Evolutionary conservation across 2,329 filamentous ascomycete species (phyloP), one percentile per base, ranked within the genome.

Genomic region (Hysterium pulicare): DNA sequence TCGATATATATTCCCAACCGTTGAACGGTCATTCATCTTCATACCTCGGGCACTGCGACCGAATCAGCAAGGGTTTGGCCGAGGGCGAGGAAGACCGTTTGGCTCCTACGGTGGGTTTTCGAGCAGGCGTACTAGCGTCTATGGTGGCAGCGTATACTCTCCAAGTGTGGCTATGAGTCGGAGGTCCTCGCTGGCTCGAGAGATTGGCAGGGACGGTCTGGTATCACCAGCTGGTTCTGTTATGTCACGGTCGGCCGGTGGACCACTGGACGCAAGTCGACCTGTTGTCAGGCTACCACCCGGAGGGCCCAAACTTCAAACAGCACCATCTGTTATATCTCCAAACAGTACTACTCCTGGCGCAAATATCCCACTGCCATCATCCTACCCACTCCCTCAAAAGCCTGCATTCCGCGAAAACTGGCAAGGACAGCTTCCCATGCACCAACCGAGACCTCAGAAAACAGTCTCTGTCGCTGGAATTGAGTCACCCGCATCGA

Each of bases 11-110:
- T 95, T 93, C 68, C 93, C 93, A 5, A 86, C 90, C 2, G 76
- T 81, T 35, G 90, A 96, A 57, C 78, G 93, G 51, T 97, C 93
- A 0, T 98, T 98, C 67, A 95, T 96, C 57, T 98, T 98, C 70
- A 98, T 98, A 47, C 93, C 93, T 10, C 81, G 93, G 53, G 91
- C 91, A 9, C 79, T 96, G 72, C 82, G 93, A 53, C 93, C 93
- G 11, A 96, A 95, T 63, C 90, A 95, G 64, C 88, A 95, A 71
- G 81, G 83, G 22, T 81, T 84, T 52, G 76, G 75, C 33, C 75
- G 80, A 42, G 78, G 78, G 40, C 78, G 86, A 42, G 86, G 85
- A 46, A 85, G 87, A 59, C 83, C 87, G 28, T 86, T 87, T 44
- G 81, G 82, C 13, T 78, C 86, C 1, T 71, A 71, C 42, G 68